Base-by-base conservation (phyloP, 805 yeast species). In the Candida succiphila region DNA sequence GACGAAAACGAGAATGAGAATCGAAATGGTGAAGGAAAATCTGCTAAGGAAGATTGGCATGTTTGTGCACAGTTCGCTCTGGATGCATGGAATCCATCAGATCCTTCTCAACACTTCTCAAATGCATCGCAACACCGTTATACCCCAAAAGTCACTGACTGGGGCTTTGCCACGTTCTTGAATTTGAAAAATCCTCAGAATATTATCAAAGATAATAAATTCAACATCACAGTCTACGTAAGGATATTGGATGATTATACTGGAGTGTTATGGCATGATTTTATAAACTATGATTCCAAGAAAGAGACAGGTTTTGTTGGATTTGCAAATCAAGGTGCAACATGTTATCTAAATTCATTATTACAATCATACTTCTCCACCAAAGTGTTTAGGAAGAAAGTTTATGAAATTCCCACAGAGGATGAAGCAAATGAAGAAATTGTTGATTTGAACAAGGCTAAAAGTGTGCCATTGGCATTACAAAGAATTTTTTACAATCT, bases 251-350 rank as follows among this genome's bases (percentile, higher is more conserved):
- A 82, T 42, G 99, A 92, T 57, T 76, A 86, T 17, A 92, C 98
- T 0, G 96, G 96, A 3, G 94, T 88, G 1, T 62, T 92, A 39
- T 92, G 96, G 95, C 94, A 86, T 51, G 82, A 81, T 51, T 86
- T 87, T 45, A 41, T 67, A 27, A 81, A 84, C 48, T 84, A 84
- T 57, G 86, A 92, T 56, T 87, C 96, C 2, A 86, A 87, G 52
- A 72, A 77, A 46, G 75, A 64, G 33, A 85, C 97, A 0, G 96
- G 97, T 0, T 87, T 68, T 52, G 95, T 87, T 7, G 99, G 99
- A 1, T 72, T 92, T 40, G 79, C 75, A 43, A 92, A 92, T 51
- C 99, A 92, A 61, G 99, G 98, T 41, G 99, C 99, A 2, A 92
- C 99, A 0, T 92, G 99, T 56, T 92, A 92, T 58, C 70, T 92